These are phyloP conservation scores for Boletus eberwhitei DNA, from an alignment of 768 basidiomycete genomes.

Conservation along the genomic window DNA sequence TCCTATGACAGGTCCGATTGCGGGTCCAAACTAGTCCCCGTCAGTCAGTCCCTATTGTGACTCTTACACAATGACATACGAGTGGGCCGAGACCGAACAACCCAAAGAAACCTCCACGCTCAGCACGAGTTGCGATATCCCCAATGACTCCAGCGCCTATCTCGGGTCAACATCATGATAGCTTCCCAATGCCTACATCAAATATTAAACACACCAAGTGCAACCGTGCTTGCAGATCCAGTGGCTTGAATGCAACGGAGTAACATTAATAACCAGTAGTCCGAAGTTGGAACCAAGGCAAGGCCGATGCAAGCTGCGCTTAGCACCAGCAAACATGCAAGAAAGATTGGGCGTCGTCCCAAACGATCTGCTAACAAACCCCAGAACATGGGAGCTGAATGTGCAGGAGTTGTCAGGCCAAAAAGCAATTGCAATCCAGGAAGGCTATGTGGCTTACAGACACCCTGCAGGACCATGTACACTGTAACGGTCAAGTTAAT, in stretches of 20 bases:
- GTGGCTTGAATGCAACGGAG: slow-evolving; percentile 78
- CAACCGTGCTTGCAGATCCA: slow-evolving; percentile 77
- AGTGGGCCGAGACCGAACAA: slow-evolving; percentile 63
- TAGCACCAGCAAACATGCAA: slow-evolving; percentile 61
- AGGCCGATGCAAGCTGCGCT: slow-evolving; percentile 62
- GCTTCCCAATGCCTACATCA: neutral
- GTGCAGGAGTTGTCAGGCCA: neutral
- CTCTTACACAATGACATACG: slow-evolving; percentile 31
- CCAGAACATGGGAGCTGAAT: slow-evolving; percentile 56
- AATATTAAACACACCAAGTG: slow-evolving; percentile 47
- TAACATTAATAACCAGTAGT: slow-evolving; percentile 76
- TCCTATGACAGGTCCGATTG: slow-evolving; percentile 50
- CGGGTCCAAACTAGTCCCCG: slow-evolving; percentile 48
- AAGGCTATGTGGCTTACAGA: slow-evolving; percentile 33
- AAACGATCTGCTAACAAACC: slow-evolving; percentile 61
- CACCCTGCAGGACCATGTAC: slow-evolving; percentile 51
- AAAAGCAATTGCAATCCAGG: neutral
- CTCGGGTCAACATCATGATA: neutral
- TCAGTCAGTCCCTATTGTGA: neutral
- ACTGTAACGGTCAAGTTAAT: slow-evolving; percentile 77
- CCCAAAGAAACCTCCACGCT: slow-evolving; percentile 74
- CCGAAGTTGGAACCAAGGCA: slow-evolving; percentile 51
- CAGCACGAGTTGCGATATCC: slow-evolving; percentile 70
- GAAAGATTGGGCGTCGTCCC: slow-evolving; percentile 63
- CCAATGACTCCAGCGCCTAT: slow-evolving; percentile 72